Base-by-base conservation (phyloP, 2,329 filamentous ascomycete genomes). In the Penicillium sclerotigenum region DNA sequence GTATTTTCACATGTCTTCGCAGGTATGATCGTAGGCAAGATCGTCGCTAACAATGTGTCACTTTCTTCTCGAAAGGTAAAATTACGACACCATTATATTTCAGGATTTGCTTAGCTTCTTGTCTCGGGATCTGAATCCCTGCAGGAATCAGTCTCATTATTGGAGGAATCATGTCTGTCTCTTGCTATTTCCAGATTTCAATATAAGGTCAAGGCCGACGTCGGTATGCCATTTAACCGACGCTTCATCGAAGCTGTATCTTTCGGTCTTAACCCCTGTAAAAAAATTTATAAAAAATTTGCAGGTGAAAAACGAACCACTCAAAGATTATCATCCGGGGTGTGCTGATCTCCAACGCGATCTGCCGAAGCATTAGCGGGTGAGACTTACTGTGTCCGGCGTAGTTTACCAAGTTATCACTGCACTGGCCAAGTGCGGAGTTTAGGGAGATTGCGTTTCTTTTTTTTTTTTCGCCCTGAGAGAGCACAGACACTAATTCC, bases 351-450 rank as follows among this genome's bases (percentile, higher is more conserved):
- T 29, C 20, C 48, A 56, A 55, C 56, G 56, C 59, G 63, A 65
- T 65, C 61, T 64, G 45, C 61, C 63, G 62, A 64, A 60, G 57
- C 41, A 48, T 54, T 43, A 55, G 62, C 59, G 60, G 63, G 53
- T 54, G 50, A 58, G 56, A 65, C 63, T 65, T 65, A 63, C 63
- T 56, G 22, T 59, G 50, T 65, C 47, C 42, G 59, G 62, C 31
- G 58, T 65, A 65, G 63, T 47, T 20, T 31, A n/a, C 38, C 55
- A 52, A 57, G 38, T 41, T 37, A 43, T 52, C 38, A 26, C 52
- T 48, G 58, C 59, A 60, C 51, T 54, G 61, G 57, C 55, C 59
- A 61, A 22, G 26, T 50, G 62, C 63, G 62, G 60, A 59, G 49
- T 46, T 46, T 1, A 34, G 36, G 54, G 58, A 60, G 41, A 54